Base-by-base conservation (phyloP, 2,329 filamentous ascomycete genomes). In the Ascochyta pisi region DNA sequence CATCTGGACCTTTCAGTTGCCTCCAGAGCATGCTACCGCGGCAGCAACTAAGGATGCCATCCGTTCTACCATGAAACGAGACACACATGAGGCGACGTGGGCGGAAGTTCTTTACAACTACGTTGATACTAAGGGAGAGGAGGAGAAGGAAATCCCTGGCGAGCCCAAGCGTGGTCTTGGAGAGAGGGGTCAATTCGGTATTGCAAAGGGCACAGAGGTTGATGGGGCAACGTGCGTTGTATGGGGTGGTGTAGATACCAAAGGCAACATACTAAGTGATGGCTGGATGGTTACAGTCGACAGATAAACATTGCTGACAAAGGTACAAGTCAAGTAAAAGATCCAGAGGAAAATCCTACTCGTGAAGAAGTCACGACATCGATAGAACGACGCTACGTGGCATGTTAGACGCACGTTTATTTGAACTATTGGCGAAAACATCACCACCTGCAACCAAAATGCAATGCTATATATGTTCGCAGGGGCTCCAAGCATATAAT, bases 1-100 rank as follows among this genome's bases (percentile, higher is more conserved):
- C 56, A 75, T 84, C 3, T 85, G 82, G 82, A 76, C 81, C 1
- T 76, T 84, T 53, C 83, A 85, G 64, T 71, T 85, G 3, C 78
- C 80, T 3, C 75, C 82, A 0, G 77, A 79, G 27, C 74, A 74
- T 2, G 73, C 77, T 31, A 81, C 75, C 12, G 78, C 79, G 0
- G 82, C 83, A 7, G 76, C 76, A 12, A 70, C 79, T 26, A 85
- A 85, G 66, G 83, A 85, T 60, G 71, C 73, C 9, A 79, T 83
- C 26, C 74, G 81, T 4, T 67, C 76, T 15, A 76, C 73, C 46
- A 62, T 84, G 13, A 77, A 76, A 27, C 70, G 73, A 22, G 76
- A 80, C 7, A 82, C 81, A n/a, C 78, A 79, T 3, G 76, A 78
- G 54, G 76, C 75, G 15, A 76, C 74, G 48, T 85, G 82, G 82